Base-by-base conservation (phyloP, 2,329 filamentous ascomycete species). In the Alternaria dauci region DNA sequence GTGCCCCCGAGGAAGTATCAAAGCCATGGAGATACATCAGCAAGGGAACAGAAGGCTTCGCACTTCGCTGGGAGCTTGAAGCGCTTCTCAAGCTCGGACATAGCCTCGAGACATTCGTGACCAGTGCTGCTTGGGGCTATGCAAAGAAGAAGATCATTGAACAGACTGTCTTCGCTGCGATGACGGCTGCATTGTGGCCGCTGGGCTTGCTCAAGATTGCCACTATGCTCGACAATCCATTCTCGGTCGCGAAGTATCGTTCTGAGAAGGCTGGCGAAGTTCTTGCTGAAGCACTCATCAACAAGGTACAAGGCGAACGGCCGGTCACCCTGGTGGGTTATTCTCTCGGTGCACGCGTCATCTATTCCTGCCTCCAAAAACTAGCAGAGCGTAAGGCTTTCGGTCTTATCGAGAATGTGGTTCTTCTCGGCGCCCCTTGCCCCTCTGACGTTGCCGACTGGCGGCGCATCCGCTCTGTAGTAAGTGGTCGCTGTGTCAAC, bases 281-380 rank as follows among this genome's bases (percentile, higher is more conserved):
- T 2, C 86, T 96, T 4, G 92, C 93, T 4, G 92, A 96, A 73
- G 91, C 92, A 0, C 80, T 96, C 48, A 90, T 93, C 68, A 94
- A 93, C 77, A 90, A 87, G 59, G 89, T 91, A 0, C 92, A 94
- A 72, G 93, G 93, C 38, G 91, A 95, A 76, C 84, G 93, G 14
- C 90, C 92, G 0, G 90, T 96, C 1, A 94, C 89, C 0, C 80
- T 96, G 1, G 84, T 96, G 20, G 93, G 92, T 0, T 96, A 94
- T 76, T 94, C 91, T 1, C 82, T 95, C 2, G 93, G 93, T 8
- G 91, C 92, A 4, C 85, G 91, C 26, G 87, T 95, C 12, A 93
- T 97, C 48, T 96, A 91, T 76, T 88, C 89, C 1, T 97, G 94
- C 69, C 83, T 97, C 2, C 87, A 89, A 71, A 87, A 84, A 9